These are phyloP conservation scores for Claviceps pazoutovae DNA, from an alignment of 2,329 filamentous ascomycete species.

Conservation along the genomic window DNA sequence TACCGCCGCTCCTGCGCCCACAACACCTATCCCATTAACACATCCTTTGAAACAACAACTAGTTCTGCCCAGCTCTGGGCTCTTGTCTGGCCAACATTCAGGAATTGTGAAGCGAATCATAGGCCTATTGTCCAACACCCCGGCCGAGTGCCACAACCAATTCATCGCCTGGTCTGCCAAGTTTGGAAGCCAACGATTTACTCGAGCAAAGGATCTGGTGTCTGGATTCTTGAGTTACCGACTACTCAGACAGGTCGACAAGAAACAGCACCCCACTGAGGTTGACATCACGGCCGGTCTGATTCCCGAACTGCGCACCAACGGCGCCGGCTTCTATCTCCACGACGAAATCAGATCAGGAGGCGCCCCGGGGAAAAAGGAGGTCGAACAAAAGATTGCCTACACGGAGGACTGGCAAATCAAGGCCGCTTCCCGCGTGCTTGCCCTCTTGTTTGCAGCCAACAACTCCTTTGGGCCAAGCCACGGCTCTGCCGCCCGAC, in stretches of 20 bases:
- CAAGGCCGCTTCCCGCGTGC: slow-evolving; percentile 62
- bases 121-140: slow-evolving; percentile 63
- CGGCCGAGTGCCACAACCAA: slow-evolving; percentile 61
- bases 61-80: slow-evolving; percentile 22
- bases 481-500: slow-evolving; percentile 15
- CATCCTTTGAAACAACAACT: neutral
- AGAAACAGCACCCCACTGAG: slow-evolving; percentile 40
- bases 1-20: neutral
- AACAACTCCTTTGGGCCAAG: slow-evolving; percentile 44
- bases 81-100: slow-evolving; percentile 54
- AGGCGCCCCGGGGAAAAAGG: slow-evolving; percentile 36
- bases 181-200: slow-evolving; percentile 53
- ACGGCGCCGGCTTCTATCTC: slow-evolving; percentile 43
- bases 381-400: slow-evolving; percentile 40
- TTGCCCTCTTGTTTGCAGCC: slow-evolving; percentile 69
- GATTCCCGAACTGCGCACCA: slow-evolving; percentile 57
- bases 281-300: slow-evolving; percentile 51
- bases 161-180: slow-evolving; percentile 67
- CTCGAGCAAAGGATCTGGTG: slow-evolving; percentile 61
- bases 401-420: slow-evolving; percentile 87
- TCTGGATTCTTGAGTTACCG: slow-evolving; percentile 72
- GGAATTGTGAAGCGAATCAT: slow-evolving; percentile 75
- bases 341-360: slow-evolving; percentile 59
- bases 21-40: neutral
- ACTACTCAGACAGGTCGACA: slow-evolving; percentile 55